phyloP scores from a whole-genome alignment of 2,329 filamentous ascomycete genomes.

The Arthroderma sp. region DNA sequence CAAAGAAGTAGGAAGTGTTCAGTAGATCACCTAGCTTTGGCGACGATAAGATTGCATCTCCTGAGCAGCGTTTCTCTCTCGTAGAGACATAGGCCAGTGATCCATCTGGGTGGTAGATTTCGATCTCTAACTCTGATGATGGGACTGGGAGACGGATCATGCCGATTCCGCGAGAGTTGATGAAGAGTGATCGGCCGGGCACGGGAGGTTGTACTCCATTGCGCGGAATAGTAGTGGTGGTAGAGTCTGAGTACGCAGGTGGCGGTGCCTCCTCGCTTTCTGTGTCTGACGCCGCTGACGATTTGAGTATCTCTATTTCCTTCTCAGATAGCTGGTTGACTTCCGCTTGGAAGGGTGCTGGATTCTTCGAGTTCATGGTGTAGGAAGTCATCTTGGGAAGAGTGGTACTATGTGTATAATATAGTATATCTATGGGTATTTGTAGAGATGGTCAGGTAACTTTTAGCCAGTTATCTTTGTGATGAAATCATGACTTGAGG shows the following conservation, averaged over 20 bases:
- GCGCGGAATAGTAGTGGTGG: not conserved
- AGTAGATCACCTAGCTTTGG: constrained; percentile 29
- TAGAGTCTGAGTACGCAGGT: not conserved
- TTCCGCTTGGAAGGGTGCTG: not conserved
- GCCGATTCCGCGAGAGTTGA: constrained; percentile 22
- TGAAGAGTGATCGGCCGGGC: constrained; percentile 14
- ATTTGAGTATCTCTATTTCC: constrained; percentile 11
- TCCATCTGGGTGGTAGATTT: constrained; percentile 26
- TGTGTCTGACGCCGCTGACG: constrained; percentile 10
- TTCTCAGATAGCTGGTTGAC: constrained; percentile 4
- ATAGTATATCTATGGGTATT: not conserved
- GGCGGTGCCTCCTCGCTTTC: not conserved
- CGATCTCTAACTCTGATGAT: constrained; percentile 27
- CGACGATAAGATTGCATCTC: constrained; percentile 38
- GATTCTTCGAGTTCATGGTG: not conserved
- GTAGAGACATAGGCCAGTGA: constrained; percentile 42
- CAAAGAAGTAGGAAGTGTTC: constrained; percentile 48
- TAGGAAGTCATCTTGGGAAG: not conserved
- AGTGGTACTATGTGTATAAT: not conserved
- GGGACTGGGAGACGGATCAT: constrained; percentile 26
- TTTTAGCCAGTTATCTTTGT: not conserved
- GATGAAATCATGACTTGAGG: not conserved
- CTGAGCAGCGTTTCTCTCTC: constrained; percentile 38
- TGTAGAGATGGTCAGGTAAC: not conserved
- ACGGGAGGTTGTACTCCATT: not conserved